Percentiles rank a stretch among this genome's conserved stretches.
phyloP scores from a whole-genome alignment of 768 basidiomycete species.

The Botryobasidium botryosum region DNA sequence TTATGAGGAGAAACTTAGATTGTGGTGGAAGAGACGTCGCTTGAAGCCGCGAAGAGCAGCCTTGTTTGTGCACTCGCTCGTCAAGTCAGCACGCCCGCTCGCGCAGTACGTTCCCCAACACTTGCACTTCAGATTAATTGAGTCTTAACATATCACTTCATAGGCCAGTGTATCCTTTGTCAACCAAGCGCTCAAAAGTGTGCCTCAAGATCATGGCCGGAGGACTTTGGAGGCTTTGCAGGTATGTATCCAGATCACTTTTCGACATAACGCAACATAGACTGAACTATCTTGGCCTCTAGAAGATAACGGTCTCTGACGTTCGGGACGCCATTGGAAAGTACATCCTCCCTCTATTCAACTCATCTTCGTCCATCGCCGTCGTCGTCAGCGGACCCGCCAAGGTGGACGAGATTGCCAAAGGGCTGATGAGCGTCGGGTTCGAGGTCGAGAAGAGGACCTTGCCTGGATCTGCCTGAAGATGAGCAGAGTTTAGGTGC shows the following conservation, averaged over 20 bases:
- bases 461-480: constrained; percentile 40
- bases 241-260: too few relatives aligned
- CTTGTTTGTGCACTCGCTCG: constrained; percentile 74
- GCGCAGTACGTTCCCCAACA: too few relatives aligned
- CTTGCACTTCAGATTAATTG: too few relatives aligned
- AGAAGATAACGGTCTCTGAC: constrained; percentile 63
- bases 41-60: constrained; percentile 85
- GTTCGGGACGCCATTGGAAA: constrained; percentile 49
- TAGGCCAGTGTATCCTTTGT: constrained; percentile 64
- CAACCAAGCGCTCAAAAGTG: constrained; percentile 81
- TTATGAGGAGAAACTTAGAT: too few relatives aligned
- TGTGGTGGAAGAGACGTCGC: constrained; percentile 53
- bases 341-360: constrained; percentile 76
- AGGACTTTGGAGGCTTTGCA: constrained; percentile 61
- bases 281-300: neutral
- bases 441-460: constrained; percentile 62
- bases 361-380: constrained; percentile 53
- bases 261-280: too few relatives aligned
- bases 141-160: too few relatives aligned
- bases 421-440: constrained; percentile 46
- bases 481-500: too few relatives aligned
- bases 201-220: constrained; percentile 55
- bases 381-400: constrained; percentile 72
- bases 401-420: constrained; percentile 54
- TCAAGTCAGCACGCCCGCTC: constrained; percentile 66